Conservation (phyloP, 2,329 filamentous ascomycete species). For the Aspergillus eucalypticola region DNA sequence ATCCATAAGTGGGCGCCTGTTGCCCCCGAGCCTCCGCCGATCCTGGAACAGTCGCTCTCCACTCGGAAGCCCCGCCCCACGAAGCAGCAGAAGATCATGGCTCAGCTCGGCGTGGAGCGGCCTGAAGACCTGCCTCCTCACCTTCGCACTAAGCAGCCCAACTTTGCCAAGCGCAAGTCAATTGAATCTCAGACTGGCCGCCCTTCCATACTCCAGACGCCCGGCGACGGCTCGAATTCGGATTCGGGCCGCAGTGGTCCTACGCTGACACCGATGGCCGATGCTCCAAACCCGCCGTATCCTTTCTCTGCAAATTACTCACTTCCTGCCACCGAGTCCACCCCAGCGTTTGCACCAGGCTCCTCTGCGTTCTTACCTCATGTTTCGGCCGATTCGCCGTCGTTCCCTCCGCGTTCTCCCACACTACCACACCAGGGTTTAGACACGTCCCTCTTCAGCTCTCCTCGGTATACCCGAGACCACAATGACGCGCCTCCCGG, state of each 20-base stretch:
- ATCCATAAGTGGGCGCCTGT: slow-evolving; percentile 94
- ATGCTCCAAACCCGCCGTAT: slow-evolving; percentile 34
- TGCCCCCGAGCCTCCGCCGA: slow-evolving; percentile 79
- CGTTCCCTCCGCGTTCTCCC: slow-evolving; percentile 44
- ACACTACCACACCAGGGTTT: slow-evolving; percentile 37
- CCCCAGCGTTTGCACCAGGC: slow-evolving; percentile 38
- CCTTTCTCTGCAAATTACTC: slow-evolving; percentile 44
- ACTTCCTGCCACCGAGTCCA: slow-evolving; percentile 38
- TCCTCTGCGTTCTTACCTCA: slow-evolving; percentile 42
- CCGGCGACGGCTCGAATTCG: slow-evolving; percentile 32
- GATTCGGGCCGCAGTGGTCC: slow-evolving; percentile 35
- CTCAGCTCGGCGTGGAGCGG: slow-evolving; percentile 82
- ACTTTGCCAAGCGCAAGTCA: slow-evolving; percentile 68
- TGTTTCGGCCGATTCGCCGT: slow-evolving; percentile 36
- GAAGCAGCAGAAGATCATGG: slow-evolving; percentile 93
- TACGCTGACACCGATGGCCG: slow-evolving; percentile 35
- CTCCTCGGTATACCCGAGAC: slow-evolving; percentile 40
- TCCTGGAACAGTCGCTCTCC: slow-evolving; percentile 82
- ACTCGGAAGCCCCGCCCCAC: slow-evolving; percentile 95
- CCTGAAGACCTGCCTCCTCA: slow-evolving; percentile 86
- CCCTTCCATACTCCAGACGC: slow-evolving; percentile 31
- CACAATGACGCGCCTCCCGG: slow-evolving; percentile 33
- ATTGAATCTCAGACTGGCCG: slow-evolving; percentile 46
- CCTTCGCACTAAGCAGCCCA: slow-evolving; percentile 75
- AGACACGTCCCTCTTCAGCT: slow-evolving; percentile 46